These are phyloP conservation scores for Zangia roseola DNA, from an alignment of 768 basidiomycete species.

Conservation along the genomic window DNA sequence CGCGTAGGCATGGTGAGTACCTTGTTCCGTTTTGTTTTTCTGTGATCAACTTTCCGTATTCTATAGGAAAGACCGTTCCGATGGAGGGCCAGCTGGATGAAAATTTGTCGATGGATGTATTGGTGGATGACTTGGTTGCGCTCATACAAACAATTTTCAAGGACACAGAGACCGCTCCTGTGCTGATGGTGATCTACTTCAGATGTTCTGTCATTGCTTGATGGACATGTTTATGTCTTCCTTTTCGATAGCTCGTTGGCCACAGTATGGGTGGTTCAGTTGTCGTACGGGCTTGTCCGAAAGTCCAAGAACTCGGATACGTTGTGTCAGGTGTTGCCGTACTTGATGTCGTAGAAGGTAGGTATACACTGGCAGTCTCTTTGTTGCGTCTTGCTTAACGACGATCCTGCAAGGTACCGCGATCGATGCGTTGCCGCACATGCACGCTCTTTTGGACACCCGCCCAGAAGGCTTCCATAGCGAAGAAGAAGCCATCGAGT, in stretches of 20 bases:
- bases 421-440: slow-evolving; percentile 87
- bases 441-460: slow-evolving; percentile 83
- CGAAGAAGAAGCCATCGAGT: slow-evolving; percentile 83
- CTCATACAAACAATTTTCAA: slow-evolving; percentile 72
- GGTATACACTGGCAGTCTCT: neutral
- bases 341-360: slow-evolving; percentile 89
- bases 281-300: slow-evolving; percentile 65
- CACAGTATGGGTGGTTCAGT: slow-evolving; percentile 98
- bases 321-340: slow-evolving; percentile 76
- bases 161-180: slow-evolving; percentile 59
- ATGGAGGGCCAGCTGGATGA: slow-evolving; percentile 23
- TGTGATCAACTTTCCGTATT: neutral
- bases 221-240: neutral
- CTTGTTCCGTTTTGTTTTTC: neutral
- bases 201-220: neutral
- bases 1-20: slow-evolving; percentile 78
- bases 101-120: slow-evolving; percentile 62
- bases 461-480: slow-evolving; percentile 85
- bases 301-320: slow-evolving; percentile 66
- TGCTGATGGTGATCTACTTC: slow-evolving; percentile 55
- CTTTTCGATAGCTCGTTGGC: slow-evolving; percentile 66
- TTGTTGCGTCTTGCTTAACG: neutral
- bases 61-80: slow-evolving; percentile 26
- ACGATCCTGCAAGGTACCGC: slow-evolving; percentile 65
- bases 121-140: slow-evolving; percentile 72